Conservation (phyloP, 2,329 filamentous ascomycete species). For the Ambrosiella cleistominuta region DNA sequence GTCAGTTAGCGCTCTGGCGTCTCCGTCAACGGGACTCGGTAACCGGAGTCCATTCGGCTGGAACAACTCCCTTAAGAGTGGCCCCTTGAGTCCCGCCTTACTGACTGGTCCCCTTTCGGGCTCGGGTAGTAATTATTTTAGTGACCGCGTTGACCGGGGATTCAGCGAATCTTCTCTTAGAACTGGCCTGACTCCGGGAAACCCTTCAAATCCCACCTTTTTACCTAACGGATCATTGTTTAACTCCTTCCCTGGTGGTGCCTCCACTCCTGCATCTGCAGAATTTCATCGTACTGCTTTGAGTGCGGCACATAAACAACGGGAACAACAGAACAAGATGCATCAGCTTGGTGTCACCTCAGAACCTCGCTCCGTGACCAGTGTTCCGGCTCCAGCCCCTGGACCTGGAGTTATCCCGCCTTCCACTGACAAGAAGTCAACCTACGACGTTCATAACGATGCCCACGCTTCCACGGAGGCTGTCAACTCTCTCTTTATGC, state of each 20-base stretch:
- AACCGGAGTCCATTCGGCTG: constrained; percentile 11
- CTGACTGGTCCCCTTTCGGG: constrained; percentile 80
- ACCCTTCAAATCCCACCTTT: constrained; percentile 66
- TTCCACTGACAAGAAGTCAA: constrained; percentile 20
- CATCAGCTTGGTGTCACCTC: constrained; percentile 8
- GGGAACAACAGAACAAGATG: constrained; percentile 26
- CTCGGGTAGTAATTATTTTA: constrained; percentile 72
- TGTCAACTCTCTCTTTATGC: constrained; percentile 81
- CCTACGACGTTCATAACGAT: constrained; percentile 34
- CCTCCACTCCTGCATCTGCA: constrained; percentile 72
- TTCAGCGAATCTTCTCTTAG: constrained; percentile 93
- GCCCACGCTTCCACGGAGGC: constrained; percentile 78
- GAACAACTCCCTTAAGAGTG: constrained; percentile 64
- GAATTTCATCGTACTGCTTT: constrained; percentile 92
- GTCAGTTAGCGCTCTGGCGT: constrained; percentile 77
- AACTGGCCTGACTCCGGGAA: constrained; percentile 82
- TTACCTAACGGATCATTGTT: constrained; percentile 73
- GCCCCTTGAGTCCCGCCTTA: constrained; percentile 93
- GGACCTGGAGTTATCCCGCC: constrained; percentile 34
- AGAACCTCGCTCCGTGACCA: constrained; percentile 7
- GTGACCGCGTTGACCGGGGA: constrained; percentile 51
- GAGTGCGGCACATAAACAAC: constrained; percentile 51
- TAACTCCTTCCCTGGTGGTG: constrained; percentile 59
- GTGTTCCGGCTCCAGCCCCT: constrained; percentile 13
- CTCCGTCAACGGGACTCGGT: constrained; percentile 46